Base-by-base conservation (phyloP, 495 filamentous ascomycete genomes). In the Friedmanniomyces simplex region DNA sequence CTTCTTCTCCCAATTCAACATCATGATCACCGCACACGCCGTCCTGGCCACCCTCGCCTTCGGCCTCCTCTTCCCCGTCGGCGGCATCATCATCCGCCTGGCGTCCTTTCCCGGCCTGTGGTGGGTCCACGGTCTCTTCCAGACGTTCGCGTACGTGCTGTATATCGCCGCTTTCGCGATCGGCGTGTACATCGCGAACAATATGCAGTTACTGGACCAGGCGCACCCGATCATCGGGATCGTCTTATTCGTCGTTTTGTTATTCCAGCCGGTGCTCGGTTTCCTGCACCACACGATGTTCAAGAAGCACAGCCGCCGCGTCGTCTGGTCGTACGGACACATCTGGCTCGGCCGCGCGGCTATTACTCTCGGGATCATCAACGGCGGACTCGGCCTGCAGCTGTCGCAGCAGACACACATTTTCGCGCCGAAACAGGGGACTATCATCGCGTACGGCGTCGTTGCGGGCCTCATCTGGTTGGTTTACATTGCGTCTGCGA, bases 11-110 rank as follows among this genome's bases (percentile, higher is more conserved):
- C 20, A 34, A 4, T 60, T 37, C 51, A 26, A 25, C 7, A 64
- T 42, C 47, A 67, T 69, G 51, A 43, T 72, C 46, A 63, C 66
- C 43, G 71, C 71, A 7, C 71, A 73, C 63, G 71, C 63, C 28
- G 61, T 63, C 7, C 48, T 73, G 4, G 71, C 71, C 18, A 55
- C 59, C n/a, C 60, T 71, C 14, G 71, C 68, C 7, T 72, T 72
- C 50, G 46, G 74, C 36, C 60, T 75, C 50, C 63, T 77, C 37
- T 77, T 79, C 64, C 79, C 74, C 46, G 57, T 71, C 13, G 74
- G 72, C 28, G 71, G 67, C 7, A 69, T 78, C 58, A 50, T 68
- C 42, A 68, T 80, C 28, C 69, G 73, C 22, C 41, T 79, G 0
- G 60, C 77, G 16, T 66, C 52, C 25, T 73, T 72, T 57, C 60